Evolutionary conservation across 805 yeast genomes (phyloP).

Genomic region (Sungouiella blattae): DNA sequence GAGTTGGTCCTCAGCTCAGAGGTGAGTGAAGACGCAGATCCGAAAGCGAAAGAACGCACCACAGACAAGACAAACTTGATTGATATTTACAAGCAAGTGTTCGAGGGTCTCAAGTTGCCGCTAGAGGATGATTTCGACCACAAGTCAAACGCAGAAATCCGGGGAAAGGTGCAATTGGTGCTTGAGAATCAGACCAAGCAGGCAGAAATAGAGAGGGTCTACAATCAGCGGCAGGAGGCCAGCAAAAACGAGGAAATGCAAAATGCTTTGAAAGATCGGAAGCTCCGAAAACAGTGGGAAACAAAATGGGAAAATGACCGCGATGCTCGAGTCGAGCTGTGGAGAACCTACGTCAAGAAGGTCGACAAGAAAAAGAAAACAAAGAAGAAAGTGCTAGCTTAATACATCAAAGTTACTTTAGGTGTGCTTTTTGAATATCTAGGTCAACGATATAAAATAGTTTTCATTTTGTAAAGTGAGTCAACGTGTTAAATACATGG

Average conservation of each 20-base stretch:
- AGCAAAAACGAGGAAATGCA: constrained; percentile 21
- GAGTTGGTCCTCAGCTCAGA: constrained; percentile 29
- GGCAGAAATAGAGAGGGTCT: constrained; percentile 23
- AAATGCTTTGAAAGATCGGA: constrained; percentile 34
- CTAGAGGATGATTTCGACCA: constrained; percentile 16
- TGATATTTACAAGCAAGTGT: constrained; percentile 27
- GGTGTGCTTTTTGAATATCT: constrained; percentile 2
- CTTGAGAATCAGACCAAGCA: constrained; percentile 36
- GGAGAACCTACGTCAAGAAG: constrained; percentile 51
- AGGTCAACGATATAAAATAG: constrained; percentile 11
- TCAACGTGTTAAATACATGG: constrained; percentile 15
- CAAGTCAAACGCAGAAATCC: constrained; percentile 22
- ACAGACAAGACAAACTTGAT: constrained; percentile 21
- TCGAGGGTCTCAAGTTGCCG: constrained; percentile 3
- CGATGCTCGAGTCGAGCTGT: constrained; percentile 53
- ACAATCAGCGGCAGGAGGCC: constrained; percentile 26
- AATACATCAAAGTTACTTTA: constrained; percentile 3
- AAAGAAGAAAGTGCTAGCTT: constrained; percentile 41
- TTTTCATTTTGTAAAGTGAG: constrained; percentile 12
- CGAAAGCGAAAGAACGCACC: constrained; percentile 4
- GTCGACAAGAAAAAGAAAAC: constrained; percentile 45
- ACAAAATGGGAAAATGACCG: constrained; percentile 59
- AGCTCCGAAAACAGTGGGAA: constrained; percentile 29
- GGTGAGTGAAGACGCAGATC: constrained; percentile 2
- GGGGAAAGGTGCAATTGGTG: constrained; percentile 41